Base-by-base conservation (phyloP, 768 basidiomycete genomes). In the Suillus fuscotomentosus region DNA sequence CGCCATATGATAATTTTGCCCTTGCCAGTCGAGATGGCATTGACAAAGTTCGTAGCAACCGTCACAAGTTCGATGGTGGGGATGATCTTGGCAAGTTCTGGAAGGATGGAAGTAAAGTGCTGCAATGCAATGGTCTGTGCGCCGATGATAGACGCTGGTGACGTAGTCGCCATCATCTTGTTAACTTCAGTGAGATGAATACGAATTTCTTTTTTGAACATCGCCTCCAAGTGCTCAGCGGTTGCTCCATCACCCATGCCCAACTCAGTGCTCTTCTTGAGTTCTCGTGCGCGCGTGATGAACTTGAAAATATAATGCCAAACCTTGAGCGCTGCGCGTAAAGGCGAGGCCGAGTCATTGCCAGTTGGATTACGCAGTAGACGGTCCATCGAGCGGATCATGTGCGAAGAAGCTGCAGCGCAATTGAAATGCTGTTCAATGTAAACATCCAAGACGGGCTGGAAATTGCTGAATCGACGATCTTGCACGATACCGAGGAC, bases 301-400 rank as follows among this genome's bases (percentile, higher is more conserved):
- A 99, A 94, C 73, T 92, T 93, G 86, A 98, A 94, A 69, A 99
- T 88, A 72, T 96, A 94, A 71, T 95, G 91, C 95, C 95, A 97
- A 38, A 98, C 97, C 75, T 98, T 98, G 65, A 99, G 81, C 17
- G 95, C 92, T 13, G 94, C 88, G 41, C 96, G 88, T 62, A 98
- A 83, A 6, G 86, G 84, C 20, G 91, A 88, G 0, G 91, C 94
- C 3, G 84, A 86, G 27, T 93, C 91, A 10, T 81, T 78, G 24
- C 87, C 84, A 0, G 88, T 86, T 14, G 94, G 93, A 69, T 90
- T 85, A 42, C 80, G 80, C 47, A 98, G 81, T 15, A 97, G 84
- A 31, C 86, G 83, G 71, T 92, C 92, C 91, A 98, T 92, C 9
- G 93, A 92, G 66, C 86, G 87, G 47, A 98, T 86, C 70, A 99